A percentile compares a stretch with the other conserved stretches of the same genome.
Evolutionary conservation across 176 grass and related monocot genomes (phyloP).

Genomic region (Aegilops sharonensis): DNA sequence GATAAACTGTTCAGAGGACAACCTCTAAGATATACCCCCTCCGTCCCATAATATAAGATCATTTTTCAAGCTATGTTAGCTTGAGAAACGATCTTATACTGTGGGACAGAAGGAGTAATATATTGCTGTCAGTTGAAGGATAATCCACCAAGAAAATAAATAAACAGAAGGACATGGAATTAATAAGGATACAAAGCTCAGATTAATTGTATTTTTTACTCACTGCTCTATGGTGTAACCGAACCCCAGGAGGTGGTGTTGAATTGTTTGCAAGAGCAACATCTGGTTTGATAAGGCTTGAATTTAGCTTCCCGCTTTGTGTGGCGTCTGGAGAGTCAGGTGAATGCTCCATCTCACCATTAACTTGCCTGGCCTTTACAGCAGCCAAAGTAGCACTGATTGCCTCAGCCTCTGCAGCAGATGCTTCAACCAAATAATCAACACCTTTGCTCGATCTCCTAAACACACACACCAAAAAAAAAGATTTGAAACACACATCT

Average conservation of each 20-base stretch:
- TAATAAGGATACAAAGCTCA: background rate
- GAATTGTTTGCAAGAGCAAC: conserved; percentile 48
- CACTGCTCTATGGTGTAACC: conserved; percentile 97
- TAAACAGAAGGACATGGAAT: conserved; percentile 8
- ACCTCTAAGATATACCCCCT: background rate
- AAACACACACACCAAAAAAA: background rate
- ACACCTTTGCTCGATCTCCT: conserved; percentile 95
- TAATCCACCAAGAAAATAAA: background rate
- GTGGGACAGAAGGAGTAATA: background rate
- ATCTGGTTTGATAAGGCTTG: conserved; percentile 78
- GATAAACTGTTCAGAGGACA: background rate
- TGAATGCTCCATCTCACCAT: conserved; percentile 72
- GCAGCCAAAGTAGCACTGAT: conserved; percentile 92
- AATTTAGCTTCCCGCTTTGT: conserved; percentile 54
- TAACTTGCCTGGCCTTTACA: conserved; percentile 82
- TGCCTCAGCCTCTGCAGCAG: conserved; percentile 84
- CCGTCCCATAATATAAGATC: too few species aligned
- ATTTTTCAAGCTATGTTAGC: too few species aligned
- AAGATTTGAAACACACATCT: background rate
- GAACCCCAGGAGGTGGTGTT: conserved; percentile 71
- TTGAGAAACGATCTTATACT: too few species aligned
- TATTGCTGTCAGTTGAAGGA: conserved; percentile 1
- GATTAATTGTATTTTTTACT: conserved; percentile 43
- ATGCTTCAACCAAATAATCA: conserved; percentile 90
- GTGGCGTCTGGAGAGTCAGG: conserved; percentile 64